Evolutionary conservation across 2,329 filamentous ascomycete genomes (phyloP), one percentile per base, ranked within the genome.

Genomic region (Clonostachys rhizophaga): DNA sequence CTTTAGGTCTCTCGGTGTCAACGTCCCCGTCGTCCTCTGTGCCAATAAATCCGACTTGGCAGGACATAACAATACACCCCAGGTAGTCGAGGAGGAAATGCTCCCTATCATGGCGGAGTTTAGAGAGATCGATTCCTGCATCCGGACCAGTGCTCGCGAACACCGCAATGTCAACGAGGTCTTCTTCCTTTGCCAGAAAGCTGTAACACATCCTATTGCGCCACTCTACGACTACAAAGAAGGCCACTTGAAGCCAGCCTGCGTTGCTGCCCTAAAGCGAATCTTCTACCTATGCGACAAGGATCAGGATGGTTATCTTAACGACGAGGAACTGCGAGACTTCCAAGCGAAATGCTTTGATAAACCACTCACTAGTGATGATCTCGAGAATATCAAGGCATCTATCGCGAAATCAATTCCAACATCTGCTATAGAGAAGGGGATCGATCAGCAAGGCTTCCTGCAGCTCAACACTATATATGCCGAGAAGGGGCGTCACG

Each of bases 211-310:
- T 65, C 94, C 94, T 1, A 95, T 99, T 55, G 92, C 94, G 1
- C 94, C 94, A 7, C 78, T 99, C 6, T 99, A 95, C 63, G 94
- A 99, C 67, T 91, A 95, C 50, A 99, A 97, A 68, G 94, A 99
- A 67, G 83, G 75, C 1, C 79, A 83, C 48, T 72, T 99, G 45
- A 99, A 99, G 69, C 91, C 91, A 0, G 87, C 88, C 1, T 94
- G 92, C 35, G 81, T 95, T 11, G 87, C 88, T 39, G 94, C 94
- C 4, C 69, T 99, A 45, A 89, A 86, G 58, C 81, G 94, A 43
- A 89, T 99, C 45, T 99, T 99, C 68, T 97, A 95, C 61, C 79
- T 99, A 5, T 95, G 89, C 59, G 94, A 99, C 66, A 94, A 91
- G 67, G 94, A 99, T 59, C 91, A 96, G 61, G 94, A 99, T 64